phyloP scores from a whole-genome alignment of 495 filamentous ascomycete genomes.

The Wilcoxina mikolae region DNA sequence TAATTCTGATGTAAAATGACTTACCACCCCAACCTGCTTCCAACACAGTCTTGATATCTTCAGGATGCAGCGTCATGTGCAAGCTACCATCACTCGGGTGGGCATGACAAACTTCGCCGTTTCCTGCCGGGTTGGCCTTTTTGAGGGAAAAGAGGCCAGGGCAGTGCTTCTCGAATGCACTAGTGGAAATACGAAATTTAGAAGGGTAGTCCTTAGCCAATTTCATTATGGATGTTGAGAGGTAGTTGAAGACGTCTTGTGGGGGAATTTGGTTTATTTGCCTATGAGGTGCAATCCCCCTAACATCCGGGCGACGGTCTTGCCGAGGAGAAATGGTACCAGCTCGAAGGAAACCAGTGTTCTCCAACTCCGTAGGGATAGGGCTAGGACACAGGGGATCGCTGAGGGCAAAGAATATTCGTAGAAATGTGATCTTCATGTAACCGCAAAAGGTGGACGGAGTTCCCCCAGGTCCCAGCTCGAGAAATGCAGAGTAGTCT shows the following conservation, averaged over 20 bases:
- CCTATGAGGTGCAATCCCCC: slow-evolving; percentile 65
- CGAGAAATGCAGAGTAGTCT: slow-evolving; percentile 63
- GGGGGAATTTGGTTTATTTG: slow-evolving; percentile 53
- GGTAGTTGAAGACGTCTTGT: slow-evolving; percentile 35
- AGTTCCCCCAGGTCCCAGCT: slow-evolving; percentile 67
- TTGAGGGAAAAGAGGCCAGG: slow-evolving; percentile 50
- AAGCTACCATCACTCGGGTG: slow-evolving; percentile 60
- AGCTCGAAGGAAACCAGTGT: slow-evolving; percentile 35
- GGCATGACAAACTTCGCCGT: slow-evolving; percentile 67
- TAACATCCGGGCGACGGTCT: slow-evolving; percentile 48
- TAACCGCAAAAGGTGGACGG: slow-evolving; percentile 60
- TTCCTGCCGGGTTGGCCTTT: slow-evolving; percentile 47
- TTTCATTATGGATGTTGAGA: slow-evolving; percentile 37
- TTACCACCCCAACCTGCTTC: slow-evolving; percentile 62
- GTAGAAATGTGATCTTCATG: slow-evolving; percentile 48
- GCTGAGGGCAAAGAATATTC: slow-evolving; percentile 40
- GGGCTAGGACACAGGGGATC: slow-evolving; percentile 37
- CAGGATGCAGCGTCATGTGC: slow-evolving; percentile 63
- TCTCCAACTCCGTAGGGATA: slow-evolving; percentile 22
- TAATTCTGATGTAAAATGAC: slow-evolving; percentile 10
- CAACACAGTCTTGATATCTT: slow-evolving; percentile 61
- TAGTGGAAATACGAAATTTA: slow-evolving; percentile 45
- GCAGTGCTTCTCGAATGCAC: slow-evolving; percentile 68
- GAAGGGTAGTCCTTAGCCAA: slow-evolving; percentile 37
- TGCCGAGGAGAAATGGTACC: slow-evolving; percentile 41